Conservation (phyloP, 495 filamentous ascomycete genomes). For the Penicillium chermesinum region DNA sequence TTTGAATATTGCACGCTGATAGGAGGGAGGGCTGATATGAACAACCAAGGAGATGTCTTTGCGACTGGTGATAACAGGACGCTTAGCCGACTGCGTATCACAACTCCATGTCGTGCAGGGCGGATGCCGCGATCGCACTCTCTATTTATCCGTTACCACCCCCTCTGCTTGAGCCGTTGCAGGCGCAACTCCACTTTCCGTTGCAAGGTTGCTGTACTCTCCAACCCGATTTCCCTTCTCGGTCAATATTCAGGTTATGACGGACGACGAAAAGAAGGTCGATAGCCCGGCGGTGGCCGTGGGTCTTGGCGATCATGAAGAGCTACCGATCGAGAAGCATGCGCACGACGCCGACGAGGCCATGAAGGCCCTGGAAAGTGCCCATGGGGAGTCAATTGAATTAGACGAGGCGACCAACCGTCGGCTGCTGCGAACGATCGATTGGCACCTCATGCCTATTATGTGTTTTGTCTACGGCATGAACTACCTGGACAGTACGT, state of each 20-base stretch:
- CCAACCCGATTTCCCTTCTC: no score
- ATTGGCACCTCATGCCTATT: constrained; percentile 58
- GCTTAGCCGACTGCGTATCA: no score
- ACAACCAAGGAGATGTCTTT: constrained; percentile 5
- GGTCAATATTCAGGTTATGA: no score
- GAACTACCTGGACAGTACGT: constrained; percentile 57
- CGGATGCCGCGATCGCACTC: background rate
- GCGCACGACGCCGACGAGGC: constrained; percentile 57
- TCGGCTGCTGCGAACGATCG: constrained; percentile 51
- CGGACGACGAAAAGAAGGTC: constrained; percentile 16
- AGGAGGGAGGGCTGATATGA: constrained; percentile 5
- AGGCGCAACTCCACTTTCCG: no score
- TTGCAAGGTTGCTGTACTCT: no score
- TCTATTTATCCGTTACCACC: background rate
- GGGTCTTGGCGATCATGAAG: constrained; percentile 5
- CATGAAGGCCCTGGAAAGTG: constrained; percentile 48
- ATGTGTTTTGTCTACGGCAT: constrained; percentile 60
- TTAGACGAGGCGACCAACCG: constrained; percentile 54
- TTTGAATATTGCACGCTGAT: no score
- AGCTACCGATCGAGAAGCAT: constrained; percentile 41
- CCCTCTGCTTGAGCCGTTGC: background rate
- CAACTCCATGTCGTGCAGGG: background rate
- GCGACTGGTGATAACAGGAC: constrained; percentile 2
- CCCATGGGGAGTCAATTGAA: constrained; percentile 43
- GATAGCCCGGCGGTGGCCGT: constrained; percentile 23